Conservation (phyloP, 2,329 filamentous ascomycete species). For the Aspergillus niger region DNA sequence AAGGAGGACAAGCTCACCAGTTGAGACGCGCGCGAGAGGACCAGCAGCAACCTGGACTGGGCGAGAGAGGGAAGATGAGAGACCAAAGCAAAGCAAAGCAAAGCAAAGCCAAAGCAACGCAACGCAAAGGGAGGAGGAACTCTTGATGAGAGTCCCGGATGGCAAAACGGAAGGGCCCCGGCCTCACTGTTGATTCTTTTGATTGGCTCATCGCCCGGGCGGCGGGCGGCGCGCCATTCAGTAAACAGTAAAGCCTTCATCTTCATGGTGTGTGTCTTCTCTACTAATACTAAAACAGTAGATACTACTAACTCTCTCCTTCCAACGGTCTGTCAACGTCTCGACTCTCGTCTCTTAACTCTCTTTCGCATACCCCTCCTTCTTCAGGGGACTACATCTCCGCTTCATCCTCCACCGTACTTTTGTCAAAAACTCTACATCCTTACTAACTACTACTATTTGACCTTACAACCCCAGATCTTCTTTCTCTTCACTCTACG, state of each 20-base stretch:
- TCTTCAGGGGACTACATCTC: background rate
- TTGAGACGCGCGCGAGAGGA: background rate
- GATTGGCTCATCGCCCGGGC: background rate
- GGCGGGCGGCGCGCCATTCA: background rate
- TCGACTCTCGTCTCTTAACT: background rate
- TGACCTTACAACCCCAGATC: background rate
- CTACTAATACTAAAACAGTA: no score
- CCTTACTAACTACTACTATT: background rate
- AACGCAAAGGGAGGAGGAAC: background rate
- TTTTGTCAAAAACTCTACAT: no score
- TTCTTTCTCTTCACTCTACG: background rate
- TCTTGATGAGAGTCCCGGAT: background rate
- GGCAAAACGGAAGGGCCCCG: conserved; percentile 4
- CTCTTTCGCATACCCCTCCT: background rate
- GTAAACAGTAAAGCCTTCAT: background rate
- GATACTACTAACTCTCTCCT: no score
- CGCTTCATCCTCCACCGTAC: background rate
- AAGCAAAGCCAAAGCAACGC: background rate
- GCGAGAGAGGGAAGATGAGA: background rate
- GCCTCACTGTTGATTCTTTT: background rate
- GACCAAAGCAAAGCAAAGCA: background rate
- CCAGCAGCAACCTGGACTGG: background rate
- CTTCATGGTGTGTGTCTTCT: background rate
- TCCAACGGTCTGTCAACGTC: no score
- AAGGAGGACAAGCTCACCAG: conserved; percentile 2